These are phyloP conservation scores for Arabidopsis hybrid DNA, from an alignment of 441 rosid genomes.

Conservation along the genomic window DNA sequence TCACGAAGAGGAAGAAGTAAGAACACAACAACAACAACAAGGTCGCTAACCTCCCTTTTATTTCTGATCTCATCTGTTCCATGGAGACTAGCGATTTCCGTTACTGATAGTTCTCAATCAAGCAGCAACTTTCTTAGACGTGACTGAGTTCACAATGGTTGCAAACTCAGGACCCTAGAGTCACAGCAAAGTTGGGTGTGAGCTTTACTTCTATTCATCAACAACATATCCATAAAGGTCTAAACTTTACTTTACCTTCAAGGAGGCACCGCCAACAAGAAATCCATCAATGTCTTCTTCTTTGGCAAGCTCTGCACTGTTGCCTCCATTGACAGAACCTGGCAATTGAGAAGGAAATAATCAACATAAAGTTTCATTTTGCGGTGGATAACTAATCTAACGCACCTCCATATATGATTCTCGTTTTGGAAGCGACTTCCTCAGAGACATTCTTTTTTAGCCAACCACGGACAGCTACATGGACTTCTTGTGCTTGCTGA, in stretches of 20 bases:
- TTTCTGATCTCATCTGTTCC: slow-evolving; percentile 35
- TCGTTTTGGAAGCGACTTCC: slow-evolving; percentile 88
- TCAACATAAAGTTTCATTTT: slow-evolving; percentile 7
- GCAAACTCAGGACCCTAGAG: slow-evolving; percentile 95
- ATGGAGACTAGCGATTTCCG: slow-evolving; percentile 28
- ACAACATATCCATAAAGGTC: slow-evolving; percentile 17
- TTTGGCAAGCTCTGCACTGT: slow-evolving; percentile 92
- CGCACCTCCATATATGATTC: slow-evolving; percentile 95
- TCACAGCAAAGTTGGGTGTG: slow-evolving; percentile 21
- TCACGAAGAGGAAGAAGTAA: slow-evolving; percentile 34
- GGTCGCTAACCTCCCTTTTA: slow-evolving; percentile 32
- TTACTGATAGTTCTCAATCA: slow-evolving; percentile 45
- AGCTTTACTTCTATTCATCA: slow-evolving; percentile 15
- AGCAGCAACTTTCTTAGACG: slow-evolving; percentile 87
- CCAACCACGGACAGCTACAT: slow-evolving; percentile 89
- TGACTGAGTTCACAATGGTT: slow-evolving; percentile 88
- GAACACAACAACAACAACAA: slow-evolving; percentile 42
- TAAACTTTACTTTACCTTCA: slow-evolving; percentile 63
- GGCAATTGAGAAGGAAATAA: slow-evolving; percentile 14
- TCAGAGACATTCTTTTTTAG: slow-evolving; percentile 86
- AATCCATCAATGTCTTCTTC: slow-evolving; percentile 97
- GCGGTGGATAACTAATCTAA: not conserved
- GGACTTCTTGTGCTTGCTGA: slow-evolving; percentile 95
- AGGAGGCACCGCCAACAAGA: slow-evolving; percentile 98
- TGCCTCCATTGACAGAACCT: slow-evolving; percentile 97